phyloP scores from a whole-genome alignment of 169 alveolate genomes.

The Babesia caballi region DNA sequence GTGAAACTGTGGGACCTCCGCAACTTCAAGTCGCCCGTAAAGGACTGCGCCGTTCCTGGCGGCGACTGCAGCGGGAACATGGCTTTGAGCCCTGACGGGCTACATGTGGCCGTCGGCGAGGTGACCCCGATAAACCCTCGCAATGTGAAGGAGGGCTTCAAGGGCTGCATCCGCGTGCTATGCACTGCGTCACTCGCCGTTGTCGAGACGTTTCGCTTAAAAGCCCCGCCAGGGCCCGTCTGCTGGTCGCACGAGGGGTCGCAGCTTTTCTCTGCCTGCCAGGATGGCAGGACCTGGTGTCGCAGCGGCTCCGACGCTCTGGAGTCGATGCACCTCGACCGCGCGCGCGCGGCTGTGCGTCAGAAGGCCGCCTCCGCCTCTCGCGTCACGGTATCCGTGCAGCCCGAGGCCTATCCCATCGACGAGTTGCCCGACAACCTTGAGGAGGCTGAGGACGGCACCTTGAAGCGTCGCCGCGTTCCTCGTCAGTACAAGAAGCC shows the following conservation, averaged over 20 bases:
- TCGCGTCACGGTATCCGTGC: conserved; percentile 27
- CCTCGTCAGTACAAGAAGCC: conserved; percentile 27
- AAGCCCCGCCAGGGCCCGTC: conserved; percentile 39
- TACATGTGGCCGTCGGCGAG: conserved; percentile 48
- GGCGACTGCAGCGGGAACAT: conserved; percentile 9
- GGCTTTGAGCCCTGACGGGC: conserved; percentile 52
- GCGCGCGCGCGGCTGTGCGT: conserved; percentile 12
- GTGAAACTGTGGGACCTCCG: conserved; percentile 59
- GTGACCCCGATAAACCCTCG: conserved; percentile 26
- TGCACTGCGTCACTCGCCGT: neutral
- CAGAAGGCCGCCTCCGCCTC: conserved; percentile 15
- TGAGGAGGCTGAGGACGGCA: conserved; percentile 62
- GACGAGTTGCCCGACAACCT: conserved; percentile 62
- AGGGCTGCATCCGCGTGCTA: conserved; percentile 10
- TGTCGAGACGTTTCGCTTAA: neutral
- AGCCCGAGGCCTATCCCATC: conserved; percentile 55
- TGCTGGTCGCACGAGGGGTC: conserved; percentile 45
- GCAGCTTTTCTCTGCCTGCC: conserved; percentile 45
- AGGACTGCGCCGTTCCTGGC: neutral
- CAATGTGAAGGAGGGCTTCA: conserved; percentile 45
- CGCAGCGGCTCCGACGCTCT: conserved; percentile 21
- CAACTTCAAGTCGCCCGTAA: conserved; percentile 4
- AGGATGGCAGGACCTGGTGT: conserved; percentile 51
- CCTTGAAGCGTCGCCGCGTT: conserved; percentile 16
- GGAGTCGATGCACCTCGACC: conserved; percentile 28